phyloP scores from a whole-genome alignment of 148 eudicot species.

The Rhododendron kiyosumense region DNA sequence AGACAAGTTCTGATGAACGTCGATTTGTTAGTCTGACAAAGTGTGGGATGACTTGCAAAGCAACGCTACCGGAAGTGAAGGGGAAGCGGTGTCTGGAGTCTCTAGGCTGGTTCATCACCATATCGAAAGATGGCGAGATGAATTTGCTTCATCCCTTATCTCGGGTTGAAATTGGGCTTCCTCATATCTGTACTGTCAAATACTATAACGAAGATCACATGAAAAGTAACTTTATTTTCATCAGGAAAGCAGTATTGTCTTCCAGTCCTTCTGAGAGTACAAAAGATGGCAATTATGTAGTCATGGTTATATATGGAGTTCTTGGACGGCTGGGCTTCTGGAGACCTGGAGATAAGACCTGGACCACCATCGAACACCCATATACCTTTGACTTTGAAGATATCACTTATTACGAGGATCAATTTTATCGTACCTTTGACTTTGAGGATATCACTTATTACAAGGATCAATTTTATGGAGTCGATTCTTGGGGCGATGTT shows the following conservation, averaged over 20 bases:
- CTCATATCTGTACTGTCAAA: neutral
- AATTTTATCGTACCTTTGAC: neutral
- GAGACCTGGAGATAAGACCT: neutral
- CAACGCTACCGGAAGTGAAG: neutral
- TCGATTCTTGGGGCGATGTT: neutral
- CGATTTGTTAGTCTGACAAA: neutral
- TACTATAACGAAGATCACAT: no score
- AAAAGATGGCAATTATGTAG: neutral
- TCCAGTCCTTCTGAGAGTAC: neutral
- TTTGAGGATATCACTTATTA: neutral
- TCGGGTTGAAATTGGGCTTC: neutral
- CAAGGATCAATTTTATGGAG: neutral
- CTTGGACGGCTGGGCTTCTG: neutral
- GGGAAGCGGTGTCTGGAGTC: neutral
- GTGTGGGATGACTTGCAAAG: neutral
- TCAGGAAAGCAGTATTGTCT: conserved; percentile 9
- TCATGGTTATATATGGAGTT: neutral
- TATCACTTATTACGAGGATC: neutral
- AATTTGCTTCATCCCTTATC: conserved; percentile 3
- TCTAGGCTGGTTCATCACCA: neutral
- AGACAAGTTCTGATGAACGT: neutral
- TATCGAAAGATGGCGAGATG: neutral
- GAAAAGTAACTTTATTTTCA: neutral
- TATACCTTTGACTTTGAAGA: neutral
- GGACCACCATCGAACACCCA: neutral